Base-by-base conservation (phyloP, 2,329 filamentous ascomycete genomes). In the Coniochaeta ligniaria region DNA sequence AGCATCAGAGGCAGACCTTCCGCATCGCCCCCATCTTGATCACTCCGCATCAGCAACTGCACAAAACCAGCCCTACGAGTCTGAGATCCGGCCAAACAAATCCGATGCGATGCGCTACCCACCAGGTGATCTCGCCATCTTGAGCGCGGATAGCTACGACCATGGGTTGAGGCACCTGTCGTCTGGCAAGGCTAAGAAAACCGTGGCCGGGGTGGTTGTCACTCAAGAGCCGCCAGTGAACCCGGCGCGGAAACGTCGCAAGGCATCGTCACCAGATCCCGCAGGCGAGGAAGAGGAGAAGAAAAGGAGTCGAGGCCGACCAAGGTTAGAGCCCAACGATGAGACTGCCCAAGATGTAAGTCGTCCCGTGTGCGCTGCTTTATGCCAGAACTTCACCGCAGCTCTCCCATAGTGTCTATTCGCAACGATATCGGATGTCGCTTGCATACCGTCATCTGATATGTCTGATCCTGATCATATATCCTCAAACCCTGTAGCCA, bases 271-370 rank as follows among this genome's bases (percentile, higher is more conserved):
- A 8, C 66, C 65, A 16, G 71, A 71, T 1, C 67, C 69, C 17
- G 67, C 63, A 1, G 59, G 24, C 1, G 72, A 74, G 1, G 75
- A 80, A 2, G 77, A 79, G 58, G 76, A 78, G 56, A 80, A 78
- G 66, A 87, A 84, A 71, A 85, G 88, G 67, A 78, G 85, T 20
- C 80, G 91, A 69, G 91, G 91, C 8, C 82, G 91, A 60, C 91
- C 91, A 6, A 80, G 90, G 58, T 79, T 95, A 17, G 87, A 93
- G 66, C 84, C 85, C n/a, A 85, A 86, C 63, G 90, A 94, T 73
- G 86, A 91, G 73, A 92, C 88, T 26, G 86, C 89, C 63, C 86
- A 84, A 59, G 91, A 93, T 77, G 90, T 92, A 75, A 83, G 88
- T 86, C 62, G 55, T 58, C 52, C 11, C 24, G 7, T 35, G 7